Base-by-base conservation (phyloP, 352 stramenopile species). In the Pythium rhizo-oryzae region DNA sequence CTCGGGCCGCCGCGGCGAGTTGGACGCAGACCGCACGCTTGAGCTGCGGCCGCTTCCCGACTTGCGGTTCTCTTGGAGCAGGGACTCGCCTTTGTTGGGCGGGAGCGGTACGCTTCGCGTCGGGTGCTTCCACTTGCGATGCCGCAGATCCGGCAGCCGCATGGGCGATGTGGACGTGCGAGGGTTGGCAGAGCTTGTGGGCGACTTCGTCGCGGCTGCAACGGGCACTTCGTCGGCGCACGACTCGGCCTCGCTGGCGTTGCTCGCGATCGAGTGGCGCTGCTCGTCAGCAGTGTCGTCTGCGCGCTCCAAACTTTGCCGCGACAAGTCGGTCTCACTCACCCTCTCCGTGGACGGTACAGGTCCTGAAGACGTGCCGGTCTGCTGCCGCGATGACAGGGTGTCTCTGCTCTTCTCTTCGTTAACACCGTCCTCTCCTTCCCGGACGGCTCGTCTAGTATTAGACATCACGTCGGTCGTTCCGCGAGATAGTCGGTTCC, bases 1-100 rank as follows among this genome's bases (percentile, higher is more conserved):
- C 39, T 74, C 68, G 16, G 74, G 74, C 53, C 76, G 79, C 23
- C 70, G 70, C 30, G 63, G 59, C 5, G 68, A 69, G 56, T 71
- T 60, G 30, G 68, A 59, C 9, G 70, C 46, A 13, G 58, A 63
- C 51, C 46, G 30, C 46, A n/a, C 37, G 35, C 43, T 35, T 53
- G 24, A 28, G 39, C 28, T 30, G 41, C 18, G 28, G 3, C 3
- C 28, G 18, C 30, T 54, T 23, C 39, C 47, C n/a, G 19, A 15
- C 33, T 65, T 57, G 44, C 41, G 57, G 28, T 28, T 59, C 18
- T 69, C 53, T 28, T 60, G 56, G 13, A 71, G 50, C 28, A 51
- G 46, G 24, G 52, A 53, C 56, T 60, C 61, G 41, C 30, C 44
- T 39, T 74, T 74, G 15, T 19, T 1, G 12, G 59, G 46, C 23